Conservation (phyloP, 495 filamentous ascomycete genomes). For the Aspergillus indologenus region DNA sequence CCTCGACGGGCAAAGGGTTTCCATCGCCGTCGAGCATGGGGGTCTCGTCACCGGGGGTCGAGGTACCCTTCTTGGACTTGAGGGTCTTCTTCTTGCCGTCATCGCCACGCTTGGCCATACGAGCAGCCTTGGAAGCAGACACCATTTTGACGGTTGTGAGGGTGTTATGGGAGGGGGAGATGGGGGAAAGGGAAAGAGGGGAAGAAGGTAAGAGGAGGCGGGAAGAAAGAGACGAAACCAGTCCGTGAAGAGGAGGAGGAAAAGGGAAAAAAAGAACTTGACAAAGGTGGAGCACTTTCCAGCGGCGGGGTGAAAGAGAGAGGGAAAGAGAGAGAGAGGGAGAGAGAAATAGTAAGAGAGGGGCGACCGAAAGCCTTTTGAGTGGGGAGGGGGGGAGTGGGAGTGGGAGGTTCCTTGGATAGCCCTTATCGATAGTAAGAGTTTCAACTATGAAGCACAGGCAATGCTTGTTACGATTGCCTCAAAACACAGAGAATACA, state of each 20-base stretch:
- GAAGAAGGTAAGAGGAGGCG: slow-evolving; percentile 11
- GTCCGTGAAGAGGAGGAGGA: slow-evolving; percentile 28
- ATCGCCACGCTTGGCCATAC: slow-evolving; percentile 87
- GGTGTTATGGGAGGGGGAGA: slow-evolving; percentile 11
- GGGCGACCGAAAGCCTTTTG: slow-evolving; percentile 30
- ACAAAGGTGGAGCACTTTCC: slow-evolving; percentile 34
- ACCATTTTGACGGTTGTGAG: slow-evolving; percentile 49
- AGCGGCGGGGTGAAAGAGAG: slow-evolving; percentile 33
- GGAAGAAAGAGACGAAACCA: slow-evolving; percentile 20
- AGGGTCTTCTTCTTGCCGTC: slow-evolving; percentile 71
- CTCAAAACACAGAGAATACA: not conserved
- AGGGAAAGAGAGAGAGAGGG: slow-evolving; percentile 13
- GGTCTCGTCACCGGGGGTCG: slow-evolving; percentile 56
- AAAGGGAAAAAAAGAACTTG: slow-evolving; percentile 32
- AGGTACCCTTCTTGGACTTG: slow-evolving; percentile 53
- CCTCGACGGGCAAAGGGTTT: slow-evolving; percentile 38
- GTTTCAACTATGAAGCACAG: not conserved
- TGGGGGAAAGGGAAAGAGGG: slow-evolving; percentile 12
- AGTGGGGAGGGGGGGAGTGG: slow-evolving; percentile 34
- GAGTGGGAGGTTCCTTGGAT: slow-evolving; percentile 23
- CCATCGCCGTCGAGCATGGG: slow-evolving; percentile 59
- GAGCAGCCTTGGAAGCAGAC: slow-evolving; percentile 96
- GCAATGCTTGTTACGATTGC: not conserved
- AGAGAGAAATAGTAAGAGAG: slow-evolving; percentile 13
- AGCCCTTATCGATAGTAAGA: slow-evolving; percentile 44